phyloP scores from a whole-genome alignment of 2,329 filamentous ascomycete species.

The Pseudogymnoascus sp. region DNA sequence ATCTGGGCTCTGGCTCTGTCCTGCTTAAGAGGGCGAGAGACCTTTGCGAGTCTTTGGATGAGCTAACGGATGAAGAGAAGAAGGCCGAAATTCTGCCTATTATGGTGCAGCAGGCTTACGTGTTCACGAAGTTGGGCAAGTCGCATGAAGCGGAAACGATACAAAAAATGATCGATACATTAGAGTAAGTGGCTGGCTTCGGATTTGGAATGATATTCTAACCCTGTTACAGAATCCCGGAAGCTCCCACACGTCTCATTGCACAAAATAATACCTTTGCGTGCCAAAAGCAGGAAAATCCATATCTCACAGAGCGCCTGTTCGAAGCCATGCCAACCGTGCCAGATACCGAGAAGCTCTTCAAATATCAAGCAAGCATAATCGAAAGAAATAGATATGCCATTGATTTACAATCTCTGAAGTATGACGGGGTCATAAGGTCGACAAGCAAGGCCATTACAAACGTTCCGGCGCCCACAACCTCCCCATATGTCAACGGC shows the following conservation, averaged over 20 bases:
- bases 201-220: constrained; percentile 21
- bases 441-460: constrained; percentile 40
- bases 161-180: constrained; percentile 52
- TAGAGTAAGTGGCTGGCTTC: constrained; percentile 44
- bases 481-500: constrained; percentile 44
- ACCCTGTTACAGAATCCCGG: constrained; percentile 49
- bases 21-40: constrained; percentile 63
- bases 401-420: constrained; percentile 59
- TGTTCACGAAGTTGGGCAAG: constrained; percentile 60
- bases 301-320: constrained; percentile 59
- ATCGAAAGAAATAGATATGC: constrained; percentile 57
- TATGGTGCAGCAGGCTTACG: constrained; percentile 67
- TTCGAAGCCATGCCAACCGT: constrained; percentile 47
- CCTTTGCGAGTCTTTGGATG: constrained; percentile 66
- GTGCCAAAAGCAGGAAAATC: constrained; percentile 46
- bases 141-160: constrained; percentile 57
- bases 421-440: constrained; percentile 53
- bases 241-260: constrained; percentile 59
- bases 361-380: constrained; percentile 60
- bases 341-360: constrained; percentile 56
- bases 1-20: constrained; percentile 56
- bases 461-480: constrained; percentile 40
- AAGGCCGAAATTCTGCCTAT: constrained; percentile 68
- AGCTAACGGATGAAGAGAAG: constrained; percentile 68
- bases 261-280: constrained; percentile 57